A percentile compares a stretch with the other conserved stretches of the same genome.
phyloP scores from a whole-genome alignment of 2,329 filamentous ascomycete genomes.

The Fusarium beomiforme region DNA sequence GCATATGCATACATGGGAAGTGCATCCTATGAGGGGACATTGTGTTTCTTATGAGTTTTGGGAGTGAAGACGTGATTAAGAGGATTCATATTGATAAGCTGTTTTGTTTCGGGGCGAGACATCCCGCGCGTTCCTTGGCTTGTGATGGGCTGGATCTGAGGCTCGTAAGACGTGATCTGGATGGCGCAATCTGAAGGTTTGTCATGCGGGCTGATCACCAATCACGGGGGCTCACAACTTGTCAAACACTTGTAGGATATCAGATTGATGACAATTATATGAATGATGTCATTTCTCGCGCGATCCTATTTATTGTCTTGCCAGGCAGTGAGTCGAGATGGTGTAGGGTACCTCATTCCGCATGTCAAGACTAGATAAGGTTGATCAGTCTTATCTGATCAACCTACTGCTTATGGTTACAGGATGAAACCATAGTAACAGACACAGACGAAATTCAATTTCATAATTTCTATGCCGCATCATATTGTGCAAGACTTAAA shows the following conservation, averaged over 20 bases:
- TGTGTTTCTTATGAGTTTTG: background rate
- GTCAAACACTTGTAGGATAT: rapidly evolving
- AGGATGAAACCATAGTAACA: no score
- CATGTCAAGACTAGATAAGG: no score
- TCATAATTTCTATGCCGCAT: no score
- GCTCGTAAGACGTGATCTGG: constrained; percentile 36
- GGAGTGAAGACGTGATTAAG: background rate
- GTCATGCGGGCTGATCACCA: background rate
- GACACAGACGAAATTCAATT: no score
- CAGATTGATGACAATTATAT: background rate
- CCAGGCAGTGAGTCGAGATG: rapidly evolving
- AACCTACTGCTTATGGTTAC: no score
- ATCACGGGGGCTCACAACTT: background rate
- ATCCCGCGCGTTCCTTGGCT: constrained; percentile 11
- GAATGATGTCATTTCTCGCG: no score
- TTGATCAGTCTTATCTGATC: no score
- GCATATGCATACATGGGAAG: no score
- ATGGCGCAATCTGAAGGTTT: constrained; percentile 34
- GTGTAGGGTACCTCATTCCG: background rate
- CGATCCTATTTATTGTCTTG: background rate
- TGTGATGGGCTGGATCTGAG: constrained; percentile 12
- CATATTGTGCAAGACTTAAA: no score
- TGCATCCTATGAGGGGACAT: no score
- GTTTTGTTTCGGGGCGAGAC: background rate
- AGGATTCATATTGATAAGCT: constrained; percentile 14